Conservation (phyloP, 305 asterid species). For the Plantago rigida region DNA sequence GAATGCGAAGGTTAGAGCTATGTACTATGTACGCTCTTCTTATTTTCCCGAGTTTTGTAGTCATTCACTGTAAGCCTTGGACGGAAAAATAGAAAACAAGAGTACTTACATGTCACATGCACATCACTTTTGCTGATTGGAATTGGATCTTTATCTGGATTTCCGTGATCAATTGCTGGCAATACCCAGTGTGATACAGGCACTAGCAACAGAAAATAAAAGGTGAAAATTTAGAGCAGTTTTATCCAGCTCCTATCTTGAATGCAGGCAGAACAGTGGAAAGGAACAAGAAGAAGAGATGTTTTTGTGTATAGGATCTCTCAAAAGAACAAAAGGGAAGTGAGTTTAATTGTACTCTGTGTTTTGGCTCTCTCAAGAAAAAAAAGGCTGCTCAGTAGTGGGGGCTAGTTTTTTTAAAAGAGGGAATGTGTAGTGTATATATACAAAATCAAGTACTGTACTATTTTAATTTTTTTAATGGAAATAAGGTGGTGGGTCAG, state of each 20-base stretch:
- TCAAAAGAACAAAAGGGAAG: conserved; percentile 23
- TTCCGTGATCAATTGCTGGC: conserved; percentile 28
- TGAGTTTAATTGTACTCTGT: conserved; percentile 25
- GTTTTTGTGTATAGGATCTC: conserved; percentile 27
- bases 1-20: background rate
- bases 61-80: background rate
- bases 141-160: conserved; percentile 16
- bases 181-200: conserved; percentile 19
- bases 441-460: conserved; percentile 30
- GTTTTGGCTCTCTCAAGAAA: conserved; percentile 14
- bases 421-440: conserved; percentile 31
- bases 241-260: background rate
- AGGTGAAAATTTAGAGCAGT: conserved; percentile 21
- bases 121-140: conserved; percentile 36
- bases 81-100: conserved; percentile 25
- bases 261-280: conserved; percentile 20
- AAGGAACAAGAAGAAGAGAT: conserved; percentile 31
- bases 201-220: conserved; percentile 20
- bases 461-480: conserved; percentile 23
- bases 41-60: background rate
- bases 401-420: conserved; percentile 38
- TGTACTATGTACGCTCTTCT: conserved; percentile 1
- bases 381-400: conserved; percentile 26
- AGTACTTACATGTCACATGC: conserved; percentile 35
- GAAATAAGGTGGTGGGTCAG: conserved; percentile 41